These are phyloP conservation scores for Sophora flavescens DNA, from an alignment of 306 rosid species.

Conservation along the genomic window DNA sequence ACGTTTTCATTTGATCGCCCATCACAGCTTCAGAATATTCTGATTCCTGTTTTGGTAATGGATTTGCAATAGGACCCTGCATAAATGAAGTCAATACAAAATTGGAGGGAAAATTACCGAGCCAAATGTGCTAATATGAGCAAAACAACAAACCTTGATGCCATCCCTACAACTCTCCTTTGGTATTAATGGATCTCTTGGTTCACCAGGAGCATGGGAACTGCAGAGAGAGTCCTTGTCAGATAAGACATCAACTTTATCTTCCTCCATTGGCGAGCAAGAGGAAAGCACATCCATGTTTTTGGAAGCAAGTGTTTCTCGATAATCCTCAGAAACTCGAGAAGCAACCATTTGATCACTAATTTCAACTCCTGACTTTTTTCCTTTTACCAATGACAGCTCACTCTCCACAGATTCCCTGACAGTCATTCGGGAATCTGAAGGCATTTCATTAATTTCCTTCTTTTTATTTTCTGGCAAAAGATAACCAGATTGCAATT, in stretches of 20 bases:
- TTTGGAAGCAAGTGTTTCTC: slow-evolving; percentile 30
- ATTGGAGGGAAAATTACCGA: neutral
- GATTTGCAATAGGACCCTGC: slow-evolving; percentile 41
- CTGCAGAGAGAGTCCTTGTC: slow-evolving; percentile 31
- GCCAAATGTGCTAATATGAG: slow-evolving; percentile 1
- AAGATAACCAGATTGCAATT: slow-evolving; percentile 38
- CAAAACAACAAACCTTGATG: slow-evolving; percentile 43
- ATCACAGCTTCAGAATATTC: slow-evolving; percentile 41
- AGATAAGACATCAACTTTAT: slow-evolving; percentile 29
- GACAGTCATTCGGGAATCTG: slow-evolving; percentile 11
- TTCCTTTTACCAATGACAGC: slow-evolving; percentile 25
- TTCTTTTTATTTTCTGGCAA: slow-evolving; percentile 35
- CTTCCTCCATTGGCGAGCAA: slow-evolving; percentile 33
- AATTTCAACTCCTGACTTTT: slow-evolving; percentile 21
- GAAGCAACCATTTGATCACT: slow-evolving; percentile 44
- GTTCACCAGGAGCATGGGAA: slow-evolving; percentile 28
- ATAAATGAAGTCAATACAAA: slow-evolving; percentile 30
- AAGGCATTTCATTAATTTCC: slow-evolving; percentile 18
- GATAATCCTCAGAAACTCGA: slow-evolving; percentile 37
- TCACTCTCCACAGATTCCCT: slow-evolving; percentile 38
- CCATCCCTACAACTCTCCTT: slow-evolving; percentile 31
- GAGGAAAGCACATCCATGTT: slow-evolving; percentile 33
- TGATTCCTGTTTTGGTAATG: slow-evolving; percentile 35
- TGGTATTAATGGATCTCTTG: slow-evolving; percentile 25
- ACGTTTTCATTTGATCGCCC: slow-evolving; percentile 39